These are phyloP conservation scores for Scleroderma bovista DNA, from an alignment of 768 basidiomycete genomes.

Conservation along the genomic window DNA sequence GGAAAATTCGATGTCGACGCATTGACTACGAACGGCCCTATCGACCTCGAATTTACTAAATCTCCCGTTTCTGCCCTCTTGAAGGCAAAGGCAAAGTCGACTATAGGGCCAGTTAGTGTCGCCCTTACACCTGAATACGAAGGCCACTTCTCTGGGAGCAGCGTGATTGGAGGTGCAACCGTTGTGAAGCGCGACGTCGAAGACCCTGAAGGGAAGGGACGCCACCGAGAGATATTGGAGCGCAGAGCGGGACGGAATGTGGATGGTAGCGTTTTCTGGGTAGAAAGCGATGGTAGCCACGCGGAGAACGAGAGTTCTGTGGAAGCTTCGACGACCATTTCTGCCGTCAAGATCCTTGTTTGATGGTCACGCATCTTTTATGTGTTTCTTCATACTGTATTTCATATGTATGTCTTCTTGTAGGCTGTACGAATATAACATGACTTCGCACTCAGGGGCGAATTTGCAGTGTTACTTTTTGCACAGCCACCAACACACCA, in stretches of 20 bases:
- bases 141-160: slow-evolving; percentile 32
- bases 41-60: slow-evolving; percentile 24
- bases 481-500: slow-evolving; percentile 23
- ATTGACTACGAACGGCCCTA: slow-evolving; percentile 22
- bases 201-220: slow-evolving; percentile 32
- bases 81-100: neutral
- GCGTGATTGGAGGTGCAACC: slow-evolving; percentile 14
- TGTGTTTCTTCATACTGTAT: neutral
- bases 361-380: slow-evolving; percentile 10
- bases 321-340: slow-evolving; percentile 8
- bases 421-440: neutral
- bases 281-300: slow-evolving; percentile 14
- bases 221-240: slow-evolving; percentile 24
- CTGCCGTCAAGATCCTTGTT: slow-evolving; percentile 12
- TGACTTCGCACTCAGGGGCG: neutral
- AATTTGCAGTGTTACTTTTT: neutral
- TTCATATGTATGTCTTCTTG: too few relatives aligned
- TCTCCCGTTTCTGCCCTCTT: slow-evolving; percentile 35
- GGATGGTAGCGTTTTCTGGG: slow-evolving; percentile 20
- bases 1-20: slow-evolving; percentile 31
- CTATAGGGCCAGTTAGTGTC: neutral
- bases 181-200: slow-evolving; percentile 19
- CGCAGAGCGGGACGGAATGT: slow-evolving; percentile 3
- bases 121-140: slow-evolving; percentile 26
- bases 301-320: slow-evolving; percentile 14